These are phyloP conservation scores for Pascua sp. DNA, from an alignment of 1,284 basidiomycete species.

Conservation along the genomic window DNA sequence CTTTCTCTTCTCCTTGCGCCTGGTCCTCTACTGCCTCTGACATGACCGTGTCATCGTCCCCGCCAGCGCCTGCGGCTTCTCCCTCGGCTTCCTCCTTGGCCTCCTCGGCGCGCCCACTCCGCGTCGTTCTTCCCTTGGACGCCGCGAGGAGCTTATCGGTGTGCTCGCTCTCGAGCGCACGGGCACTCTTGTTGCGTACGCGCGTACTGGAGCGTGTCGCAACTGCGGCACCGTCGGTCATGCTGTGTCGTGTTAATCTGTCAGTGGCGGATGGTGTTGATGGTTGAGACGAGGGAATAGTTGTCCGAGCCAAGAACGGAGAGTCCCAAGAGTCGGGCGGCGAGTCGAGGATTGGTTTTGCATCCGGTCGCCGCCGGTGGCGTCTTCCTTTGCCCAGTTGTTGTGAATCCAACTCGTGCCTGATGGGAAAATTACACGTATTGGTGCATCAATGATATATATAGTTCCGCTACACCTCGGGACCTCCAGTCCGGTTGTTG, in stretches of 20 bases:
- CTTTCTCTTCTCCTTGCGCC: not conserved
- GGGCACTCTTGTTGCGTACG: conserved; percentile 26
- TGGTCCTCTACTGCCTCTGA: not conserved
- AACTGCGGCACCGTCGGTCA: conserved; percentile 1
- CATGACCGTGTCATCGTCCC: conserved; percentile 1
- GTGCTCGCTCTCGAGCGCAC: conserved; percentile 30
- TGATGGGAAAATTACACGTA: too few relatives aligned
- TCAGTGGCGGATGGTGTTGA: too few relatives aligned
- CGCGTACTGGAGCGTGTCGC: conserved; percentile 23
- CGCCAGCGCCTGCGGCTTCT: too few relatives aligned
- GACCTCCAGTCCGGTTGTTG: not conserved
- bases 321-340: too few relatives aligned
- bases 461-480: too few relatives aligned
- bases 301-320: too few relatives aligned
- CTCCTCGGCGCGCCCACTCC: not conserved
- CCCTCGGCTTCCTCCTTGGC: not conserved
- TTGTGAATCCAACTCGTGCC: too few relatives aligned
- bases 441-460: too few relatives aligned
- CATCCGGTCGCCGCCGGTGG: too few relatives aligned
- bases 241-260: not conserved
- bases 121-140: not conserved
- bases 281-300: not conserved
- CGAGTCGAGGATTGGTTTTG: too few relatives aligned
- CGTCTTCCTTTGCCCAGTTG: too few relatives aligned
- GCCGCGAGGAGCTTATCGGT: conserved; percentile 23